Percentiles rank a stretch among this genome's conserved stretches.
phyloP scores from a whole-genome alignment of 202 grass and related monocot genomes.

The Tripidium arundinaceum region DNA sequence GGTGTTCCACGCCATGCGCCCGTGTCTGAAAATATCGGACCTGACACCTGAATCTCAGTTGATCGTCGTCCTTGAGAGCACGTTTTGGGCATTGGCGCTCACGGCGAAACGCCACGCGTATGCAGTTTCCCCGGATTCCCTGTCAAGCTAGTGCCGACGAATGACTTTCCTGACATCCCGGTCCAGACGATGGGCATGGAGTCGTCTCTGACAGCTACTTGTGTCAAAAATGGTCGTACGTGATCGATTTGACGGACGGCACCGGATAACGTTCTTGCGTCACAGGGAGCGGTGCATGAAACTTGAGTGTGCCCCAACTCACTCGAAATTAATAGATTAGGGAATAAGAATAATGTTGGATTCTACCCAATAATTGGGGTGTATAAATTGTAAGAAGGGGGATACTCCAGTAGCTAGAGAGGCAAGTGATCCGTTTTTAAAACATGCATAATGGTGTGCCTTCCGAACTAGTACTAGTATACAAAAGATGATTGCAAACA shows the following conservation, averaged over 20 bases:
- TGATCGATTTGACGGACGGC: background rate
- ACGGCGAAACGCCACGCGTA: background rate
- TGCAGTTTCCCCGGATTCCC: no score
- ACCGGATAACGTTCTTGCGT: background rate
- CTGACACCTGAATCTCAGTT: background rate
- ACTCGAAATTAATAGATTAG: background rate
- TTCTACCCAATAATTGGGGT: background rate
- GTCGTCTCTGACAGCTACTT: background rate
- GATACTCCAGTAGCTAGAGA: no score
- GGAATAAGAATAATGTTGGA: background rate
- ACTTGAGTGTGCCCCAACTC: background rate
- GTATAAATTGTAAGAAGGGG: background rate
- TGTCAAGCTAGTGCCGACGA: background rate
- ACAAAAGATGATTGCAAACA: no score
- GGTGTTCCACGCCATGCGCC: background rate
- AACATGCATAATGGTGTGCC: no score
- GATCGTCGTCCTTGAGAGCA: background rate
- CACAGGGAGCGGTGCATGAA: background rate
- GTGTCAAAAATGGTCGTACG: background rate
- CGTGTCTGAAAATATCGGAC: slow-evolving; percentile 31
- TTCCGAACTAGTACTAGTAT: no score
- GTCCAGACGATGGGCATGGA: background rate
- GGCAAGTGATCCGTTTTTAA: no score
- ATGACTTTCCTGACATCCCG: background rate
- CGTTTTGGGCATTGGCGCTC: background rate